A percentile compares a stretch with the other conserved stretches of the same genome.
phyloP scores from a whole-genome alignment of 139 green algal genomes.

The Picochlorum sp. region DNA sequence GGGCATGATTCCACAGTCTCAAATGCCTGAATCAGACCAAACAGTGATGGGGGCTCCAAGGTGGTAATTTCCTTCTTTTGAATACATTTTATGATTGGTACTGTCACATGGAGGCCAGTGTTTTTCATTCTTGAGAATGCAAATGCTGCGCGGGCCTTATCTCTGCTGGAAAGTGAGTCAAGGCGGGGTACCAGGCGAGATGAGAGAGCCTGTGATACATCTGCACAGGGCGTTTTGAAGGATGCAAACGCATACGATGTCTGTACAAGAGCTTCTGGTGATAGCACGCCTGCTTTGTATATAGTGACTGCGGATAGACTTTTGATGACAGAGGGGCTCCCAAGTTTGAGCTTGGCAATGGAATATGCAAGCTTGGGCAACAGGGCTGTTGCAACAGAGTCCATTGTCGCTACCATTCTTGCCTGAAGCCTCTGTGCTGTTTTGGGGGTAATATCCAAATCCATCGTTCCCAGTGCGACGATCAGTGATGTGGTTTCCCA shows the following conservation, averaged over 20 bases:
- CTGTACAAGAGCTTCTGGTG: no score
- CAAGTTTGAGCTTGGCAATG: no score
- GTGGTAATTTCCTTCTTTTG: not conserved
- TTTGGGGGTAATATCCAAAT: no score
- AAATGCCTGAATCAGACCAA: not conserved
- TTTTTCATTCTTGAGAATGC: slow-evolving; percentile 1
- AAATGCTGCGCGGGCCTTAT: not conserved
- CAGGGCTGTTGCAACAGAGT: no score
- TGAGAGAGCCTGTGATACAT: not conserved
- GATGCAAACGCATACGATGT: not conserved
- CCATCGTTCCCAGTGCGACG: no score
- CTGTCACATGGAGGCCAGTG: not conserved
- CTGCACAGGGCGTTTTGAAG: not conserved
- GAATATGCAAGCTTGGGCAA: no score
- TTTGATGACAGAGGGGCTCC: no score
- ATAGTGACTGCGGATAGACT: no score
- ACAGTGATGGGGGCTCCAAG: not conserved
- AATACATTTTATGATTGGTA: not conserved
- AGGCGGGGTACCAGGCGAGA: not conserved
- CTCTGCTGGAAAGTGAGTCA: not conserved
- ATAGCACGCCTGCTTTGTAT: no score
- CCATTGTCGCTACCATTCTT: no score
- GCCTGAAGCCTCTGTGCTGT: no score
- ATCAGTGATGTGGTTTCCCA: no score
- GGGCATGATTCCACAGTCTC: not conserved